Conservation (phyloP, 768 basidiomycete species). For the Termitomyces sp. region DNA sequence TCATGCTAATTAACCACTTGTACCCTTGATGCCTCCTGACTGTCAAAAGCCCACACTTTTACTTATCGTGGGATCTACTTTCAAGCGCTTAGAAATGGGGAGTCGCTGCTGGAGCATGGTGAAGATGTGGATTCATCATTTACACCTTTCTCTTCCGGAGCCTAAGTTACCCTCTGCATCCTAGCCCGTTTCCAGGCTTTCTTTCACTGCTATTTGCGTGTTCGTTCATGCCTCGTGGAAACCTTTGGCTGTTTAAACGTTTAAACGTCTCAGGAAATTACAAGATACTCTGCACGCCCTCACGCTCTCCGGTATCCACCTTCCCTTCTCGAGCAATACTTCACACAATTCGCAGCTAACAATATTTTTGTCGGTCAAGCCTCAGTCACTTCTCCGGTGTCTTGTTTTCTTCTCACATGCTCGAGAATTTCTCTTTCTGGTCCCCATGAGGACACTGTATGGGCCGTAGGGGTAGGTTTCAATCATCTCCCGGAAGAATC, state of each 20-base stretch:
- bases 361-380: not conserved
- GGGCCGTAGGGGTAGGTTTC: not conserved
- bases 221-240: not conserved
- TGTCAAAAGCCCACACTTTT: too few relatives aligned
- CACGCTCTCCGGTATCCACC: too few relatives aligned
- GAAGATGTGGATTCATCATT: not conserved
- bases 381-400: not conserved
- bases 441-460: not conserved
- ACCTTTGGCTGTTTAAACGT: not conserved
- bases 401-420: not conserved
- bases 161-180: too few relatives aligned
- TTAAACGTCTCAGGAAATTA: not conserved
- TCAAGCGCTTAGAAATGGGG: not conserved
- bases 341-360: not conserved
- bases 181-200: not conserved
- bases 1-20: too few relatives aligned
- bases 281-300: not conserved
- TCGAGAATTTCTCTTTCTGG: not conserved
- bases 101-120: not conserved
- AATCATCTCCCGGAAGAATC: not conserved
- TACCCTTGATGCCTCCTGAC: too few relatives aligned
- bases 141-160: not conserved
- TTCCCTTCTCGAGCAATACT: not conserved
- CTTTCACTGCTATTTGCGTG: not conserved
- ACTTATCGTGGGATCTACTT: not conserved